A percentile compares a stretch with the other conserved stretches of the same genome.
These are phyloP conservation scores for Xylariales sp. DNA, from an alignment of 2,329 filamentous ascomycete genomes.

Conservation along the genomic window DNA sequence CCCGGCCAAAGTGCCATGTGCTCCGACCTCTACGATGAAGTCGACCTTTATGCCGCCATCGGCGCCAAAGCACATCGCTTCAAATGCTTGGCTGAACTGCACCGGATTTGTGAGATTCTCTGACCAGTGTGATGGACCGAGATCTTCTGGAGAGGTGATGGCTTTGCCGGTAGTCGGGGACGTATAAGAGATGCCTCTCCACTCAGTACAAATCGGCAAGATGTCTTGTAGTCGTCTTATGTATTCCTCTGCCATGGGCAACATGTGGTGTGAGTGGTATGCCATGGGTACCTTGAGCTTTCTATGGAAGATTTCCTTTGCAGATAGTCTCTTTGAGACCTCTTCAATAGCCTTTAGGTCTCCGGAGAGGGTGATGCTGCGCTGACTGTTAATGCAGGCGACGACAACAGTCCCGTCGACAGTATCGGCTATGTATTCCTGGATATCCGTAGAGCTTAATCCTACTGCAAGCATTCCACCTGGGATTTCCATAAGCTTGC, in stretches of 20 bases:
- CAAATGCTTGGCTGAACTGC: background rate
- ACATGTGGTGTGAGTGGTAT: constrained; percentile 27
- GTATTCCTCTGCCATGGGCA: constrained; percentile 15
- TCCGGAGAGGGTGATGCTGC: constrained; percentile 29
- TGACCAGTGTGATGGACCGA: too few relatives aligned
- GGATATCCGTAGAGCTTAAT: background rate
- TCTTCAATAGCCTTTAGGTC: constrained; percentile 18
- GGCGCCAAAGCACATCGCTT: background rate
- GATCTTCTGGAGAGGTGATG: too few relatives aligned
- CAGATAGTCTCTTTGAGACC: constrained; percentile 14
- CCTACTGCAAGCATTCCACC: background rate
- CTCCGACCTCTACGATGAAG: constrained; percentile 20
- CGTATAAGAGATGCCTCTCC: too few relatives aligned
- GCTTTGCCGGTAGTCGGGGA: too few relatives aligned
- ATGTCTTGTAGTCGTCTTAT: too few relatives aligned
- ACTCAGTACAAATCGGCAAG: too few relatives aligned
- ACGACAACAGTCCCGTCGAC: constrained; percentile 4
- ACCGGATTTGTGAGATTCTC: background rate
- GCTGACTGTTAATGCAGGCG: constrained; percentile 23
- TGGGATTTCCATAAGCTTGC: background rate
- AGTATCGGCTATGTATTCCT: constrained; percentile 10
- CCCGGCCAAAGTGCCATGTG: constrained; percentile 15
- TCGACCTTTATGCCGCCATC: background rate
- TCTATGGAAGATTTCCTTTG: constrained; percentile 20
- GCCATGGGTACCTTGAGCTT: constrained; percentile 19